Base-by-base conservation (phyloP, 1,284 basidiomycete species). In the Bjerkandera adusta region DNA sequence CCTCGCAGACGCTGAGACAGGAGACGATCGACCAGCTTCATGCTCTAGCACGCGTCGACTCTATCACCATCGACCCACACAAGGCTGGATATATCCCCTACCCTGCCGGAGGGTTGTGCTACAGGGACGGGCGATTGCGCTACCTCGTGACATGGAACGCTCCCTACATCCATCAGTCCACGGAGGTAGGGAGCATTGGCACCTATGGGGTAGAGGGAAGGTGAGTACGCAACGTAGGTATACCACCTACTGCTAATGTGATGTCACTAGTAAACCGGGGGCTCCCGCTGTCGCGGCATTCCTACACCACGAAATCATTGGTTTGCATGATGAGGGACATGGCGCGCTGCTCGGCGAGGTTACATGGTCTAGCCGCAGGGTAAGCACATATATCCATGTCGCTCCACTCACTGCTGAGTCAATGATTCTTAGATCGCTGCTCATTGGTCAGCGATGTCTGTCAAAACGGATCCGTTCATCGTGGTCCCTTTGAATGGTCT, bases 61-160 rank as follows among this genome's bases (percentile, higher is more conserved):
- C 69, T 1, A 63, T 75, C 30, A 75, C 72, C 0, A 61, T 74
- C 40, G 73, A 76, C 51, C 73, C 72, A 4, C 73, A 76, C 51
- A 75, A 75, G 58, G 61, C 61, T 27, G 73, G 73, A 7, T 75
- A 73, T 50, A 57, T 69, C 13, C 72, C 65, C 0, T 74, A 73
- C 51, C 72, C 74, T 16, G 72, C 72, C 2, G 74, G 73, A 7
- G 68, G 64, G 0, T 49, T 75, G 18, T 68, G 64, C 50, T 75
- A 75, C 47, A 59, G 62, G 5, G 73, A 76, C 47, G 64, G 64
- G 11, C 59, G 73, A 2, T 59, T 69, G 61, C 51, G 69, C 7
- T 69, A 59, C 48, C 53, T 75, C 21, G 48, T 73, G 8, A 75
- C 71, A 1, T 74, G 71, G 72, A 63, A 59, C 4, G 63, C 61